Percentiles rank a stretch among this genome's conserved stretches.
Evolutionary conservation across 2,329 filamentous ascomycete species (phyloP).

Genomic region (Thyridium curvatum): DNA sequence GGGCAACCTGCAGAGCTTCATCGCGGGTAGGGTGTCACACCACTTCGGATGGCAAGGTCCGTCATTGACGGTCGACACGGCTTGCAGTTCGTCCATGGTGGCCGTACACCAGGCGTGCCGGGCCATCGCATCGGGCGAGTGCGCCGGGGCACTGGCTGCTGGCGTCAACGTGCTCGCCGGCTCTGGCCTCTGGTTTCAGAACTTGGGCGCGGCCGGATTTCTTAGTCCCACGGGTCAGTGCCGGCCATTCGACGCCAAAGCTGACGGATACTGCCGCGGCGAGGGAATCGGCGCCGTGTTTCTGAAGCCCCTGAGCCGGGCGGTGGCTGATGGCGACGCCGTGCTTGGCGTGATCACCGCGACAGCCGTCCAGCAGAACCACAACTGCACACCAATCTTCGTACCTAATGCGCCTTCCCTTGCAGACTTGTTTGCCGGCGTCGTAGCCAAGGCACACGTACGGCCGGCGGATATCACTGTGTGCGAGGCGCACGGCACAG

Average conservation of each 20-base stretch:
- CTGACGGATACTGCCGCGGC: conserved; percentile 44
- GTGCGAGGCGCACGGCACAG: conserved; percentile 36
- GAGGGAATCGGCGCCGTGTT: conserved; percentile 38
- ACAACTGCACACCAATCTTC: conserved; percentile 20
- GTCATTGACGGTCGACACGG: conserved; percentile 24
- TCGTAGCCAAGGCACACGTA: conserved; percentile 18
- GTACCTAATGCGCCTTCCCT: conserved; percentile 18
- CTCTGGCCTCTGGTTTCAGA: conserved; percentile 13
- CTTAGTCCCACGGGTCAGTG: conserved; percentile 21
- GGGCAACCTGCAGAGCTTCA: conserved; percentile 23
- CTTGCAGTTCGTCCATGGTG: conserved; percentile 27
- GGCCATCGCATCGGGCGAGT: conserved; percentile 20
- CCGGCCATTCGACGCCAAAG: conserved; percentile 20
- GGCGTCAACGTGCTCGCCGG: conserved; percentile 32
- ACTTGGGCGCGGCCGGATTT: conserved; percentile 20
- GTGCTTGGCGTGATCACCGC: conserved; percentile 30
- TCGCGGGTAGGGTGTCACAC: conserved; percentile 23
- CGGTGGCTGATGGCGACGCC: conserved; percentile 37
- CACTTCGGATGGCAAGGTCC: conserved; percentile 29
- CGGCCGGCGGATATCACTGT: conserved; percentile 17
- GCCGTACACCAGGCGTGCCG: conserved; percentile 25
- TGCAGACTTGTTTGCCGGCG: conserved; percentile 19
- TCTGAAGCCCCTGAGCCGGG: conserved; percentile 38
- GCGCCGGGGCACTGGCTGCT: conserved; percentile 25
- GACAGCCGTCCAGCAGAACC: conserved; percentile 32